Conservation (phyloP, 2,329 filamentous ascomycete species). For the Saccharata proteae region DNA sequence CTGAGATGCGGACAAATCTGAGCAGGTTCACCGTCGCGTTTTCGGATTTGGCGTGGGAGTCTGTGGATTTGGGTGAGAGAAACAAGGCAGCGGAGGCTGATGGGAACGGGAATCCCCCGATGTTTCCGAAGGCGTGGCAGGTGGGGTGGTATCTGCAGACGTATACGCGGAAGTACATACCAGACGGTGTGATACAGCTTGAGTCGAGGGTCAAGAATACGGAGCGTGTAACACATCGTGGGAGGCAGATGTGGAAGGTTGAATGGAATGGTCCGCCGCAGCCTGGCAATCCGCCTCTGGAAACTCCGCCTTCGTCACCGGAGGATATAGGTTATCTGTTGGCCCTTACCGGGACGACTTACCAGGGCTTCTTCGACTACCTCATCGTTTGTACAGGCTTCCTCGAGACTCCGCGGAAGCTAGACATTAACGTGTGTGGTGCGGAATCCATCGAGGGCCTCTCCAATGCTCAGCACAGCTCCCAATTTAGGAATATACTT, state of each 20-base stretch:
- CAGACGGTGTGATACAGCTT: constrained; percentile 37
- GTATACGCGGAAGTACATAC: constrained; percentile 50
- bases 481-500: constrained; percentile 46
- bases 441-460: constrained; percentile 11
- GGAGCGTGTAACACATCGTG: constrained; percentile 10
- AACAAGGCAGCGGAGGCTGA: neutral
- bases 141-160: constrained; percentile 58
- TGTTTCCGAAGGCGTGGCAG: constrained; percentile 67
- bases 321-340: neutral
- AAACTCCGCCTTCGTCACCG: no score
- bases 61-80: constrained; percentile 15
- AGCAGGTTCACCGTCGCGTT: constrained; percentile 59
- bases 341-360: neutral
- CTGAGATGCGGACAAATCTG: constrained; percentile 51
- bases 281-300: constrained; percentile 15
- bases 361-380: constrained; percentile 48
- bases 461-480: constrained; percentile 54
- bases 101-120: constrained; percentile 34
- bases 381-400: constrained; percentile 65
- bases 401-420: constrained; percentile 50
- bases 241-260: constrained; percentile 27
- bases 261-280: constrained; percentile 2
- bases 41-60: constrained; percentile 57
- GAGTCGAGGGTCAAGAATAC: constrained; percentile 26
- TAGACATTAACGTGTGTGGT: neutral